Evolutionary conservation across 345 rosid species (phyloP).

Genomic region (Lepidium sativum): DNA sequence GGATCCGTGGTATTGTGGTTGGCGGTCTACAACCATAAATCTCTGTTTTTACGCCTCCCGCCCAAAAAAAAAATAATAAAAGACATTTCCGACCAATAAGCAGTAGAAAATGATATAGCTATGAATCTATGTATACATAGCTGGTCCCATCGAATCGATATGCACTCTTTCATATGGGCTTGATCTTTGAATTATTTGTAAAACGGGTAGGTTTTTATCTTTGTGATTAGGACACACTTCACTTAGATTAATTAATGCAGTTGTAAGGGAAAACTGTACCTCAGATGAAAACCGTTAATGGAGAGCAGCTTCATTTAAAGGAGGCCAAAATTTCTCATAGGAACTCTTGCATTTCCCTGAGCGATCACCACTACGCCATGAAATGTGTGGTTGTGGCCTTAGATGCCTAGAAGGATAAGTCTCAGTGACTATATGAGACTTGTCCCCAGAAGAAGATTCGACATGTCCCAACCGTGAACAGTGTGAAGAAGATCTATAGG

Average conservation of each 20-base stretch:
- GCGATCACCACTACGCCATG: conserved; percentile 59
- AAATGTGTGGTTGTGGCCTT: conserved; percentile 39
- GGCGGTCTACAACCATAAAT: conserved; percentile 41
- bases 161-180: background rate
- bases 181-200: background rate
- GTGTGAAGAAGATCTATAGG: conserved; percentile 58
- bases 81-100: conserved; percentile 8
- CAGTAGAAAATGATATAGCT: background rate
- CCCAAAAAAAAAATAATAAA: background rate
- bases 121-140: background rate
- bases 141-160: background rate
- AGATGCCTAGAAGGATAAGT: conserved; percentile 53
- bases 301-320: conserved; percentile 42
- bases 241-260: background rate
- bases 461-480: conserved; percentile 40
- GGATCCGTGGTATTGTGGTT: conserved; percentile 45
- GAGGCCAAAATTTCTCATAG: conserved; percentile 48
- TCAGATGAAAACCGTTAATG: conserved; percentile 52
- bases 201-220: background rate
- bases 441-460: conserved; percentile 42
- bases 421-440: conserved; percentile 48
- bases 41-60: conserved; percentile 34
- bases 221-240: background rate
- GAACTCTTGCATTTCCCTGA: conserved; percentile 59
- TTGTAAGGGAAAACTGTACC: conserved; percentile 29